Base-by-base conservation (phyloP, 2,329 filamentous ascomycete species). In the Exophiala aquamarina region DNA sequence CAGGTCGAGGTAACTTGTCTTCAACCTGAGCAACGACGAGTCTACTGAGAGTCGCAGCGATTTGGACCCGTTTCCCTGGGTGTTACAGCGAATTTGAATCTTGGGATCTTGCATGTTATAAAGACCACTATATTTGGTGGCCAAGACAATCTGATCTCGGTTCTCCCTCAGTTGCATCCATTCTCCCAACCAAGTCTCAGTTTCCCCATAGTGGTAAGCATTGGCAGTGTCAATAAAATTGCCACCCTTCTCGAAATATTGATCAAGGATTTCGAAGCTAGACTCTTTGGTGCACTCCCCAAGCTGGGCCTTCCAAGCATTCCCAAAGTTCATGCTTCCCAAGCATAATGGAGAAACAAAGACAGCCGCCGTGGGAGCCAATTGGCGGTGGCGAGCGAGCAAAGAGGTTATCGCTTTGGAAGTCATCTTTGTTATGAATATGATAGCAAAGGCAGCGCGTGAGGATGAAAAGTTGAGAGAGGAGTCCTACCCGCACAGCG, bases 271-370 rank as follows among this genome's bases (percentile, higher is more conserved):
- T 18, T 63, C 66, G 51, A 75, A 76, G 0, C 66, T 56, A 0
- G 63, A 67, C 23, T 73, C 64, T 51, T 75, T 75, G 44, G 63
- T 65, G 45, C 69, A 71, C 48, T 70, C 66, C 13, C 47, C 49
- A 20, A 49, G 23, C 28, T 41, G 20, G 15, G 33, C 28, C 11
- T 61, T 58, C 74, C 74, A 77, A 2, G 69, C 67, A 36, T 74
- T 66, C 11, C 76, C 76, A 55, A 80, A 77, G 59, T 73, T 78
- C 75, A 79, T 79, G 2, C 70, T 68, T 17, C 76, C 77, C 1
- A 80, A 66, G 44, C 75, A 79, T 57, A 80, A 61, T 28, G 77
- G 77, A n/a, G 70, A 76, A 6, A 80, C 77, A 33, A 73, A 70
- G 9, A 80, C 67, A 11, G 70, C 73, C 0, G 76, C 77, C 1